Evolutionary conservation across 495 filamentous ascomycete genomes (phyloP), one percentile per base, ranked within the genome.

Genomic region (Pyrenula aspistea): DNA sequence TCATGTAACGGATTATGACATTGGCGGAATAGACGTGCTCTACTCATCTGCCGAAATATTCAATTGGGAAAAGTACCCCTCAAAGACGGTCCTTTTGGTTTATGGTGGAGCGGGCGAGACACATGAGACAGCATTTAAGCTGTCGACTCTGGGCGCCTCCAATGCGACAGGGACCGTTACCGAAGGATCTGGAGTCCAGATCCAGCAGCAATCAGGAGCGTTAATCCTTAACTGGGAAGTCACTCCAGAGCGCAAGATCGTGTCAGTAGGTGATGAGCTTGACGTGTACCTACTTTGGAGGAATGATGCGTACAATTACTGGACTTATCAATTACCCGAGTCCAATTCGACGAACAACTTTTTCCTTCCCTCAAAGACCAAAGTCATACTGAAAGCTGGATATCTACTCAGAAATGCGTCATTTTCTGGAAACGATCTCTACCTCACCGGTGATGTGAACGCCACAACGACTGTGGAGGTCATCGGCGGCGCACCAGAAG

Each of bases 41-140:
- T 91, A 91, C 69, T 89, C 84, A 0, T 85, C 87, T 2, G 85
- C 82, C 0, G 87, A 93, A 56, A 76, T 89, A 24, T 88, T 88
- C 55, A 88, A 84, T 0, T 85, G 81, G 82, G 80, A 85, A 66
- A 72, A 76, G 51, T 78, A 80, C 59, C 75, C 71, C n/a, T 62
- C 74, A 8, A 76, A 74, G 58, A 86, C 81, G 23, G 70, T 86
- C 1, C 68, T 90, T 2, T 69, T 91, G 20, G 60, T 93, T 12
- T 92, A 88, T 59, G 87, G 86, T 19, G 85, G 79, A 4, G 66
- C 78, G n/a, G 76, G 73, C 2, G 88, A 91, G 62, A 75, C 74
- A 2, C 85, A 91, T 60, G 88, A 91, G 64, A 64, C 88, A 51
- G 78, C 81, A 12, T 69, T 88, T 47, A 42, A 42, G 15, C 31